phyloP scores from a whole-genome alignment of 2,329 filamentous ascomycete genomes.

The Xylaria digitata region DNA sequence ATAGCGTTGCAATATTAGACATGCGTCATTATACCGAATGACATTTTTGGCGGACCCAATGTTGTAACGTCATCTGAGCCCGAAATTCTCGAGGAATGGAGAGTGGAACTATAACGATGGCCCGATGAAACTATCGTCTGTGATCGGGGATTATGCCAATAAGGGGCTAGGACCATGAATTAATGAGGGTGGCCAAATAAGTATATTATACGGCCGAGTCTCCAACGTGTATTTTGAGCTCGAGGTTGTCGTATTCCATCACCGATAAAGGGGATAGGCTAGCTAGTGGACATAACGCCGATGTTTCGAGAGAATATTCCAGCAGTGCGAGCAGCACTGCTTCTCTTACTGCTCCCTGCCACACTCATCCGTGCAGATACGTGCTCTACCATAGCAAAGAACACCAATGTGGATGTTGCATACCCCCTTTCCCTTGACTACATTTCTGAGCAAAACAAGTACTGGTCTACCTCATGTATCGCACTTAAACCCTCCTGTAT shows the following conservation, averaged over 20 bases:
- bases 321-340: conserved; percentile 24
- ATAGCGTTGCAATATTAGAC: conserved; percentile 18
- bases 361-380: conserved; percentile 49
- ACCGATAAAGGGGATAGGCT: neutral
- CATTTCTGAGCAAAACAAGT: conserved; percentile 54
- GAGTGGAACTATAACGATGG: conserved; percentile 1
- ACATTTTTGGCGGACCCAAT: conserved; percentile 10
- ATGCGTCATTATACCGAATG: conserved; percentile 7
- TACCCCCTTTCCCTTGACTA: conserved; percentile 52
- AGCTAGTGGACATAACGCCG: conserved; percentile 35
- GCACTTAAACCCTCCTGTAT: conserved; percentile 59
- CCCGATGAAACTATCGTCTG: conserved; percentile 7
- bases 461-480: conserved; percentile 60
- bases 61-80: conserved; percentile 12
- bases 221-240: neutral
- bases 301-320: conserved; percentile 23
- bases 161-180: neutral
- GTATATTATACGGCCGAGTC: conserved; percentile 14
- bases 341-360: conserved; percentile 38
- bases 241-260: neutral
- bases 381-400: conserved; percentile 52
- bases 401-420: conserved; percentile 52
- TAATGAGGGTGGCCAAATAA: neutral
- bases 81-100: conserved; percentile 8
- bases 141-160: conserved; percentile 3